Conservation (phyloP, 108 stramenopile genomes). For the Skeletonema marinoi region DNA sequence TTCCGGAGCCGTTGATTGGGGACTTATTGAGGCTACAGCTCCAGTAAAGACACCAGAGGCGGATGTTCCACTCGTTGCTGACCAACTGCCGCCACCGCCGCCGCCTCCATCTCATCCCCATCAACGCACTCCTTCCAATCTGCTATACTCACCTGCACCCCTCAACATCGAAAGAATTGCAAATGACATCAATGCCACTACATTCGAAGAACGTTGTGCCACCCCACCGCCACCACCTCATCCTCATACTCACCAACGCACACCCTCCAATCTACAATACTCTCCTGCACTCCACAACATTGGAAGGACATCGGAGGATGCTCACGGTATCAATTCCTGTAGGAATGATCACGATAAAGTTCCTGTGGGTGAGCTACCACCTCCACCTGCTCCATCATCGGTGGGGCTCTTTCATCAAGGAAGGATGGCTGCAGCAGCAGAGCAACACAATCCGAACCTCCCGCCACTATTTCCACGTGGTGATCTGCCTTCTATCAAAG, state of each 20-base stretch:
- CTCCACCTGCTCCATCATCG: not conserved
- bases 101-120: not conserved
- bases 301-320: not conserved
- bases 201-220: not conserved
- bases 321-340: not conserved
- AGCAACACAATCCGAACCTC: not conserved
- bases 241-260: not conserved
- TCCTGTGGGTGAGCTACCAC: conserved; percentile 7
- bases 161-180: conserved; percentile 12
- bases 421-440: not conserved
- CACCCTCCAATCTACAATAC: not conserved
- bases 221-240: not conserved
- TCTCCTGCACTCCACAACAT: not conserved
- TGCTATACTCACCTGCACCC: conserved; percentile 15
- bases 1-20: conserved; percentile 15
- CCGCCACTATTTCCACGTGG: not conserved
- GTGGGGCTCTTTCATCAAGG: not conserved
- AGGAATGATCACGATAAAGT: not conserved
- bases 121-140: conserved; percentile 13
- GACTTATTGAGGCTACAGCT: conserved; percentile 6
- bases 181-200: not conserved
- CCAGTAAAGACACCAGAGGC: not conserved
- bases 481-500: conserved; percentile 9
- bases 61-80: not conserved
- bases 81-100: not conserved